Percentiles rank a stretch among this genome's conserved stretches.
phyloP scores from a whole-genome alignment of 2,329 filamentous ascomycete species.

The Zasmidium citrigriseum region DNA sequence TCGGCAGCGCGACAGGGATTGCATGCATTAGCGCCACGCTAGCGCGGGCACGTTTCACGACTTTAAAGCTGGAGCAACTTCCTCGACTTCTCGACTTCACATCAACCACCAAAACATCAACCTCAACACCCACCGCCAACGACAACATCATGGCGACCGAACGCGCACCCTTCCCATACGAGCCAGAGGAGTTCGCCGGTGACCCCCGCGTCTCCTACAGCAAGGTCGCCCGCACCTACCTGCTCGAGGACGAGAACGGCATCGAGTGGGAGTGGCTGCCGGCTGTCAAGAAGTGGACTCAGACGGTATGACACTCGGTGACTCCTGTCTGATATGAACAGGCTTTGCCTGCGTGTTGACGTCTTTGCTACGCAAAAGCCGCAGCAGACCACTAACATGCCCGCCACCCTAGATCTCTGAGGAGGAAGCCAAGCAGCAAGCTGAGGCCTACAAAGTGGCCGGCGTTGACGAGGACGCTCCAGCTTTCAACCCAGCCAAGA shows the following conservation, averaged over 20 bases:
- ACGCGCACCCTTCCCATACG: constrained; percentile 48
- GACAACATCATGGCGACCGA: constrained; percentile 17
- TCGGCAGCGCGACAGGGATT: neutral
- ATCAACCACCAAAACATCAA: constrained; percentile 1
- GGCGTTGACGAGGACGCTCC: constrained; percentile 59
- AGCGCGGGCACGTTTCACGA: neutral
- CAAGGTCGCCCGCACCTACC: constrained; percentile 71
- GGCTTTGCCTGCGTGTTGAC: constrained; percentile 26
- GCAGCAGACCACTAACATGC: constrained; percentile 20
- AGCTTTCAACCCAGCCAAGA: constrained; percentile 36
- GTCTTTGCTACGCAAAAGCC: constrained; percentile 21
- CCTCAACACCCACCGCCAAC: neutral
- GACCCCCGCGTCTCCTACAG: constrained; percentile 87
- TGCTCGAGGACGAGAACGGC: constrained; percentile 81
- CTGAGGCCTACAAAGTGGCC: constrained; percentile 60
- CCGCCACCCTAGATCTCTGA: constrained; percentile 55
- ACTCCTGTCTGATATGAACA: constrained; percentile 25
- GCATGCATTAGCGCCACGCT: neutral
- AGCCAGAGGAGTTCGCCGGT: constrained; percentile 68
- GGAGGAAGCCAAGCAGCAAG: constrained; percentile 60
- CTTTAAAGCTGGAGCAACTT: neutral
- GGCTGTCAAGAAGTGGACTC: constrained; percentile 72
- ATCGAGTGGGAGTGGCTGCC: constrained; percentile 82
- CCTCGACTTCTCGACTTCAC: neutral
- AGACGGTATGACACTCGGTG: constrained; percentile 51